These are phyloP conservation scores for Cryptococcus wingfieldii DNA, from an alignment of 1,284 basidiomycete genomes.

Conservation along the genomic window DNA sequence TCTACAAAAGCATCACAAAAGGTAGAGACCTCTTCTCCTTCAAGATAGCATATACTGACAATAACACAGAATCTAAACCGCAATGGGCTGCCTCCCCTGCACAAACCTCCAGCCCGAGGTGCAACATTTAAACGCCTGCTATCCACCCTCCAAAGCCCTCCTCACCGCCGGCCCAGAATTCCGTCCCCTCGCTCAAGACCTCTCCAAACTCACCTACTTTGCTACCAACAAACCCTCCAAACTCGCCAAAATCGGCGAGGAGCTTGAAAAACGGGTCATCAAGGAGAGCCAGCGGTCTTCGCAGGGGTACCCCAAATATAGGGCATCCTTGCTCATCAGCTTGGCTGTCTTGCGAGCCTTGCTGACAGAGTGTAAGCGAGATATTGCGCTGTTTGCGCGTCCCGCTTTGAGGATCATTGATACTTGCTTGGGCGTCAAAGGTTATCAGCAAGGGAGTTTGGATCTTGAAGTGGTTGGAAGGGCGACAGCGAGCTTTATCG, in stretches of 20 bases:
- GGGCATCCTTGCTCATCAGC: conserved; percentile 80
- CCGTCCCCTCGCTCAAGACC: conserved; percentile 80
- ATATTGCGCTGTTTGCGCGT: conserved; percentile 75
- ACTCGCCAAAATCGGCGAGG: conserved; percentile 75
- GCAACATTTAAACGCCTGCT: conserved; percentile 77
- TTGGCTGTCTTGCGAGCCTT: conserved; percentile 78
- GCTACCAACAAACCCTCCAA: conserved; percentile 85
- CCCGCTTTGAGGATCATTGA: conserved; percentile 72
- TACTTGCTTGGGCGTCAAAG: conserved; percentile 56
- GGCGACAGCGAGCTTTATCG: conserved; percentile 77
- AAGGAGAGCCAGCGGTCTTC: conserved; percentile 65
- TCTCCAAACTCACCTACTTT: conserved; percentile 88
- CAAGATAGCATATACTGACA: too few species aligned
- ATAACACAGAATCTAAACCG: neutral
- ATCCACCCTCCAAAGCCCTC: conserved; percentile 76
- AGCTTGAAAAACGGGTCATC: conserved; percentile 73
- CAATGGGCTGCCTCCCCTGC: conserved; percentile 37
- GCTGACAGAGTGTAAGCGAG: conserved; percentile 82
- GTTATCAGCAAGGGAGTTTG: conserved; percentile 52
- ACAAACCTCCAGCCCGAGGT: conserved; percentile 32
- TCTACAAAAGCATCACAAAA: neutral
- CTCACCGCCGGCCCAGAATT: conserved; percentile 64
- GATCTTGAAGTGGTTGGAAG: conserved; percentile 83
- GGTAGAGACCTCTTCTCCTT: neutral
- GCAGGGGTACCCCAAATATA: conserved; percentile 66